Conservation (phyloP, 78 protist genomes). For the Acrasis kona region DNA sequence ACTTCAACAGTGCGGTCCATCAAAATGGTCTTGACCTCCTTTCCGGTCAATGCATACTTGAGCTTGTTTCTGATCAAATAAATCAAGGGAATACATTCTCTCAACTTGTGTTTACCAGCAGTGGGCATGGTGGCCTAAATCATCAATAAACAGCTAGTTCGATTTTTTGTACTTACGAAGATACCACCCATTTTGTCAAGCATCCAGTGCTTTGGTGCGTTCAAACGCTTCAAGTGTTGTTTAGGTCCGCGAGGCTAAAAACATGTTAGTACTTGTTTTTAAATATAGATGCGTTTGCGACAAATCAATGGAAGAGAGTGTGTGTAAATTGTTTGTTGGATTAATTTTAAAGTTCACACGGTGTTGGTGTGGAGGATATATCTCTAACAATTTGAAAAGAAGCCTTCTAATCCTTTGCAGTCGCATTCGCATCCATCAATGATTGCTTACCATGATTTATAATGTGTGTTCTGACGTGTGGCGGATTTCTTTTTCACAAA, state of each 20-base stretch:
- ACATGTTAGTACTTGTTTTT: no score
- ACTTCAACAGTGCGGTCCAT: constrained; percentile 88
- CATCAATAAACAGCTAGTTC: constrained; percentile 3
- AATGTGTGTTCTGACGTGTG: no score
- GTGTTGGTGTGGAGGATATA: no score
- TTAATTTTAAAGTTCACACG: no score
- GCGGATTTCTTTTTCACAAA: no score
- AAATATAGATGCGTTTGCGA: no score
- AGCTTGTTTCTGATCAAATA: constrained; percentile 95
- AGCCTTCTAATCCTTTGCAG: no score
- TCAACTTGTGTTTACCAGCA: constrained; percentile 98
- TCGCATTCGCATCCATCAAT: no score
- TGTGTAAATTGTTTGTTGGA: no score
- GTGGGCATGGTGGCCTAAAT: constrained; percentile 95
- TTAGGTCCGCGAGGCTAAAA: constrained; percentile 53
- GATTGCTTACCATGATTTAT: no score
- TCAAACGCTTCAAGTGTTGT: constrained; percentile 94
- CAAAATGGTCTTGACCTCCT: constrained; percentile 85
- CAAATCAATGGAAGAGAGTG: no score
- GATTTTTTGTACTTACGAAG: constrained; percentile 48
- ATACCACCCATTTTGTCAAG: constrained; percentile 94
- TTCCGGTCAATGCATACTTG: constrained; percentile 93
- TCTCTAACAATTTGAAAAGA: no score
- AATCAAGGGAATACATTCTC: constrained; percentile 96
- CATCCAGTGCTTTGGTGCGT: constrained; percentile 98